Base-by-base conservation (phyloP, 805 yeast genomes). In the Dipodascus geniculatus region DNA sequence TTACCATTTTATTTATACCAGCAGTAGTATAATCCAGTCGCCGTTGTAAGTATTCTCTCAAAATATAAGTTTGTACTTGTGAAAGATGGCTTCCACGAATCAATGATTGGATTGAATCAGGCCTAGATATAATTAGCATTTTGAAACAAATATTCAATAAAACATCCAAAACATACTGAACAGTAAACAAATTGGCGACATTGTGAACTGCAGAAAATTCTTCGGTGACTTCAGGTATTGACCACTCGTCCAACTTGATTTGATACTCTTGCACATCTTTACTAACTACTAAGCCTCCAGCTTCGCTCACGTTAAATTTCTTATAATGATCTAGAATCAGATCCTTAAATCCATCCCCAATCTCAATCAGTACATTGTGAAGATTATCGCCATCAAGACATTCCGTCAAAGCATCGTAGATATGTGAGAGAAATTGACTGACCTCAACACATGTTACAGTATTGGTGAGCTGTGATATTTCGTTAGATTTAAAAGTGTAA, bases 181-280 rank as follows among this genome's bases (percentile, higher is more conserved):
- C 95, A 0, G 95, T 83, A 66, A 83, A 90, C 55, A 90, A 71
- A 61, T 87, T 87, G 31, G 91, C 88, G 56, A 90, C 77, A 60
- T 89, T 96, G 64, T 88, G 79, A 57, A 90, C 70, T 11, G 87
- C 75, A 51, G 80, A 80, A 69, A 86, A 83, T 54, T 77, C 76
- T 33, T 81, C 85, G 2, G 81, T 71, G 24, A 87, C 68, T 47
- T 77, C 81, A 1, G 76, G 74, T 16, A 85, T 73, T 4, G 73
- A 70, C 91, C 93, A 87, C 48, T 74, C 74, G 53, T 82, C 87
- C 48, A 85, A 75, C 14, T 78, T 73, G 16, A 78, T 73, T 65
- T 87, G 91, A 63, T 83, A 87, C 49, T 85, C 78, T 42, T 85
- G 84, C 4, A 86, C 81, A 68, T 90, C 97, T 61, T 83, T 85